A percentile compares a stretch with the other conserved stretches of the same genome.
Conservation (phyloP, 352 stramenopile genomes). For the Globisporangium nunn region DNA sequence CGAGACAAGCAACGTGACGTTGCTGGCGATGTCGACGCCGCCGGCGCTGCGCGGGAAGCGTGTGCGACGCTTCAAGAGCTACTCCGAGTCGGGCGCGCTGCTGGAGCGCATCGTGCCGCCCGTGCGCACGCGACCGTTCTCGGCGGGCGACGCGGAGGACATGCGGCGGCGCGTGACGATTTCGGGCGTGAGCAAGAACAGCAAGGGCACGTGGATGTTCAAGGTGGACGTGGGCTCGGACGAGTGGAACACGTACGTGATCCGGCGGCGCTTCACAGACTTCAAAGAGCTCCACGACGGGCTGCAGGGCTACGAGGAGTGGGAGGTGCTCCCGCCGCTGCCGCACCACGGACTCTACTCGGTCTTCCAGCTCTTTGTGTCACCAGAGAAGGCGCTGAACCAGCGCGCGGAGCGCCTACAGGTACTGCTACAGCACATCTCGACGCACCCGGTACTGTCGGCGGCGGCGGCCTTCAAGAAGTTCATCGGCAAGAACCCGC, state of each 20-base stretch:
- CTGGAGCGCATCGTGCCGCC: slow-evolving; percentile 34
- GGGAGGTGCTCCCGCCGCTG: slow-evolving; percentile 29
- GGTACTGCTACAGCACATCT: slow-evolving; percentile 51
- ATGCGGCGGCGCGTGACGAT: slow-evolving; percentile 46
- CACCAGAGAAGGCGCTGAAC: slow-evolving; percentile 47
- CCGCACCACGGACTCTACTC: slow-evolving; percentile 59
- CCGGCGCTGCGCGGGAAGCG: slow-evolving; percentile 13
- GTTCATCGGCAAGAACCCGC: slow-evolving; percentile 73
- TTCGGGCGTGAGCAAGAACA: slow-evolving; percentile 56
- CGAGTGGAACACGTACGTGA: slow-evolving; percentile 50
- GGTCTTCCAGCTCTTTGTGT: slow-evolving; percentile 60
- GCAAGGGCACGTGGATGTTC: slow-evolving; percentile 68
- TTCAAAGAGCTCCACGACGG: slow-evolving; percentile 65
- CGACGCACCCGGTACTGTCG: slow-evolving; percentile 39
- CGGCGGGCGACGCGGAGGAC: slow-evolving; percentile 40
- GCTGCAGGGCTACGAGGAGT: slow-evolving; percentile 25
- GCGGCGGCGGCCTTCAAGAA: slow-evolving; percentile 33
- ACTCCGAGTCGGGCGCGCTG: slow-evolving; percentile 44
- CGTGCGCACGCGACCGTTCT: slow-evolving; percentile 38
- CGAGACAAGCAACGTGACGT: slow-evolving; percentile 16
- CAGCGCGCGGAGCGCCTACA: slow-evolving; percentile 46
- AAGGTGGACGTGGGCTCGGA: slow-evolving; percentile 59
- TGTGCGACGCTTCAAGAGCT: slow-evolving; percentile 49
- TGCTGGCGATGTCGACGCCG: slow-evolving; percentile 13
- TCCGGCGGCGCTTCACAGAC: slow-evolving; percentile 68